Evolutionary conservation across 345 rosid genomes (phyloP), one percentile per base, ranked within the genome.

Genomic region (Lumnitzera racemosa): DNA sequence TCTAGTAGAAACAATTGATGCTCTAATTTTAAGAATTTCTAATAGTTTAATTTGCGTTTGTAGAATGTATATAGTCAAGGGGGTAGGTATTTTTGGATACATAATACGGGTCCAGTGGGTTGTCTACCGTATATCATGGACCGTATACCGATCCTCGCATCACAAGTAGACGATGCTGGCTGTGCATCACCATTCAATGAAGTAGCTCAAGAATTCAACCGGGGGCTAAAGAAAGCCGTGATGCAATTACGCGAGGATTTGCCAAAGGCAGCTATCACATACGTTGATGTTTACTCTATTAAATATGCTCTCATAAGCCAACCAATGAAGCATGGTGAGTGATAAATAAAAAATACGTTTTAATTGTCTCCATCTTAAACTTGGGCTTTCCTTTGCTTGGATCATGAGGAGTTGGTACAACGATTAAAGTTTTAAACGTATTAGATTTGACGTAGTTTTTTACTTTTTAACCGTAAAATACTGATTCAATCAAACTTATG

Each of bases 81-180:
- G 53, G 96, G 91, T n/a, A 83, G 91, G 66, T 68, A 71, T 60
- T 88, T 91, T 46, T 88, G 89, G 96, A 76, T 88, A 58, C 98
- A 91, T 70, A 91, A 84, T 59, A 84, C 96, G 3, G 95, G 81
- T 17, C 96, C 98, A 1, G 68, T 86, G 1, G 98, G 96, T 0
- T 91, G 96, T 66, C 68, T 84, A 13, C 83, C 95, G 0, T 43
- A 78, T 62, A 54, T 81, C 77, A 63, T 81, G 14, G 92, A 83
- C 13, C 64, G 84, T 36, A 51, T 84, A 29, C 88, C 85, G 2
- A 46, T 76, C 25, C 56, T 62, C 51, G 72, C 74, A 7, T 67
- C 83, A 12, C 64, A 67, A 55, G 71, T 86, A n/a, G 96, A 91
- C 56, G 51, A 61, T 13, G 77, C 74, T 11, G 98, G 95, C 15